Conservation (phyloP, 495 filamentous ascomycete species). For the Cudoniella acicularis region DNA sequence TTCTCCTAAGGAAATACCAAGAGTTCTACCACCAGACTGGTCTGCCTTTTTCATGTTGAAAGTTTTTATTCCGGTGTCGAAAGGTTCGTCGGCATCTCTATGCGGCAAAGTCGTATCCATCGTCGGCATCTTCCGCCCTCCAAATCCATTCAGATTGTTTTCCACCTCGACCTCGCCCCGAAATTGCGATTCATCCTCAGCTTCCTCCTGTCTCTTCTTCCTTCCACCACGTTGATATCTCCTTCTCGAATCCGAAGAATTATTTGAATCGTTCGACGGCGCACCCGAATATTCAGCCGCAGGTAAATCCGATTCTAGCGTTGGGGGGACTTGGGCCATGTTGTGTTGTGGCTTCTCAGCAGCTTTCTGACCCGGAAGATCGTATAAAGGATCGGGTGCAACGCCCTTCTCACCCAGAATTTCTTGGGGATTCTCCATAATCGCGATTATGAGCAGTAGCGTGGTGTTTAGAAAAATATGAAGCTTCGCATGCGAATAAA, state of each 20-base stretch:
- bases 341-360: background rate
- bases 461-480: background rate
- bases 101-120: background rate
- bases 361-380: background rate
- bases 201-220: background rate
- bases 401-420: background rate
- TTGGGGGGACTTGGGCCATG: background rate
- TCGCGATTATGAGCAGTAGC: too few relatives aligned
- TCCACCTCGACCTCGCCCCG: background rate
- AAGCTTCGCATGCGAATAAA: background rate
- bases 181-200: background rate
- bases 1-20: constrained; percentile 3
- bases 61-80: constrained; percentile 19
- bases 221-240: background rate
- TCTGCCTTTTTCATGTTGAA: constrained; percentile 21
- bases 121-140: background rate
- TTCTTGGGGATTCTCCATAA: background rate
- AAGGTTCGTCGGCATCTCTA: background rate
- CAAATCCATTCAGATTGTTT: background rate
- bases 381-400: background rate
- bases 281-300: background rate
- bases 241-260: background rate
- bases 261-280: background rate
- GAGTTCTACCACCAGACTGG: constrained; percentile 10
- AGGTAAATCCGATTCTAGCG: background rate